Percentiles rank a stretch among this genome's conserved stretches.
phyloP scores from a whole-genome alignment of 2,329 filamentous ascomycete genomes.

The Fusarium sp. region DNA sequence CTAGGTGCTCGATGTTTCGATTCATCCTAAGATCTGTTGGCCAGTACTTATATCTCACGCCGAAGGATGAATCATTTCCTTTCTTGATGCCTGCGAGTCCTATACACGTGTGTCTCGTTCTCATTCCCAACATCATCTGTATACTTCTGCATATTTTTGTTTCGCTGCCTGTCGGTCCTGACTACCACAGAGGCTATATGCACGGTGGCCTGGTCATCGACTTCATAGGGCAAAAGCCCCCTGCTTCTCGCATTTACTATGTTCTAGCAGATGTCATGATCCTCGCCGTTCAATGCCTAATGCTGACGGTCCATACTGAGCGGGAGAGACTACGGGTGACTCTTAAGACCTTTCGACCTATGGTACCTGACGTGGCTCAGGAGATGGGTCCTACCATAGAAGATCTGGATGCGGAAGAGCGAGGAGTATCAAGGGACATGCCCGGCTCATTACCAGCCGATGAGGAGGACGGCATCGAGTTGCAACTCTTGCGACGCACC shows the following conservation, averaged over 20 bases:
- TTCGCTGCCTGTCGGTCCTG: slow-evolving; percentile 64
- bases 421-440: slow-evolving; percentile 56
- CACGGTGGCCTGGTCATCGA: slow-evolving; percentile 75
- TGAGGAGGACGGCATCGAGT: slow-evolving; percentile 56
- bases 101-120: slow-evolving; percentile 65
- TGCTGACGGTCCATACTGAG: slow-evolving; percentile 71
- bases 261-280: slow-evolving; percentile 65
- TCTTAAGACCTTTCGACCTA: slow-evolving; percentile 52
- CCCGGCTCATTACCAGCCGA: slow-evolving; percentile 48
- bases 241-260: slow-evolving; percentile 64
- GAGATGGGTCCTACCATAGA: slow-evolving; percentile 51
- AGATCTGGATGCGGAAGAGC: slow-evolving; percentile 66
- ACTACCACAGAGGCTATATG: slow-evolving; percentile 70
- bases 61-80: slow-evolving; percentile 65
- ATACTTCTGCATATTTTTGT: slow-evolving; percentile 67
- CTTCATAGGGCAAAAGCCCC: slow-evolving; percentile 72
- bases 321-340: slow-evolving; percentile 64
- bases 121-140: slow-evolving; percentile 68
- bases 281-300: slow-evolving; percentile 67
- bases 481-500: slow-evolving; percentile 49
- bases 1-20: slow-evolving; percentile 71
- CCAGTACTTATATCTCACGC: slow-evolving; percentile 72
- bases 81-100: slow-evolving; percentile 65
- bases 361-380: slow-evolving; percentile 43
- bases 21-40: slow-evolving; percentile 66